Evolutionary conservation across 495 filamentous ascomycete species (phyloP), one percentile per base, ranked within the genome.

Genomic region (Trichocladium antarcticum): DNA sequence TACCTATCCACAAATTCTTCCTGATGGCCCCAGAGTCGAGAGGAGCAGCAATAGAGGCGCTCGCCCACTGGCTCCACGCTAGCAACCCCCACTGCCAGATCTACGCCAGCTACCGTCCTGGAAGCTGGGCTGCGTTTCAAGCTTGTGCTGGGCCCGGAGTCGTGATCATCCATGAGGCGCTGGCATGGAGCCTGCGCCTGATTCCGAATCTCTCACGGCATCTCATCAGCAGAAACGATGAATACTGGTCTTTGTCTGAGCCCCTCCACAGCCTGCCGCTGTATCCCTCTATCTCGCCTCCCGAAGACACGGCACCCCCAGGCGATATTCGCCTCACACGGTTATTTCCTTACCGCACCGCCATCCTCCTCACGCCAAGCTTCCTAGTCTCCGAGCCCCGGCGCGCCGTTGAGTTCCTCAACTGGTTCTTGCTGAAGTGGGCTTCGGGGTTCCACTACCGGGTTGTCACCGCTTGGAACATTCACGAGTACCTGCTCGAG

Each of bases 281-380:
- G 1, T 64, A 59, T 39, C 58, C 57, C 0, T 61, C 62, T 5
- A 51, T 57, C 7, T 36, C 50, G 1, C 7, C 37, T 1, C 22
- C 41, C 14, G 42, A 54, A 15, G 10, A 22, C 1, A 19, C 49
- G 4, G 46, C 34, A 3, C 11, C 17, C 0, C 54, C 59, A 0
- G 68, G 66, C 0, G 53, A 58, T n/a, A 52, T 68, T 6, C 59
- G 55, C 14, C 40, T 74, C n/a, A 68, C 60, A 1, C 71, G 75
- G 1, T 56, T 86, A 3, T 83, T 87, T 42, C 75, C 77, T 6
- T 57, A 65, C 21, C 79, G 82, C 5, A 62, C 65, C 5, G 77
- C 70, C 1, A 73, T 82, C 19, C 60, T 87, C 0, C 55, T 88
- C 5, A 82, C 82, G 0, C 80, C 83, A 31, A 82, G 81, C 47